Evolutionary conservation across 2,329 filamentous ascomycete genomes (phyloP).

Genomic region (Cladosporium colombiae): DNA sequence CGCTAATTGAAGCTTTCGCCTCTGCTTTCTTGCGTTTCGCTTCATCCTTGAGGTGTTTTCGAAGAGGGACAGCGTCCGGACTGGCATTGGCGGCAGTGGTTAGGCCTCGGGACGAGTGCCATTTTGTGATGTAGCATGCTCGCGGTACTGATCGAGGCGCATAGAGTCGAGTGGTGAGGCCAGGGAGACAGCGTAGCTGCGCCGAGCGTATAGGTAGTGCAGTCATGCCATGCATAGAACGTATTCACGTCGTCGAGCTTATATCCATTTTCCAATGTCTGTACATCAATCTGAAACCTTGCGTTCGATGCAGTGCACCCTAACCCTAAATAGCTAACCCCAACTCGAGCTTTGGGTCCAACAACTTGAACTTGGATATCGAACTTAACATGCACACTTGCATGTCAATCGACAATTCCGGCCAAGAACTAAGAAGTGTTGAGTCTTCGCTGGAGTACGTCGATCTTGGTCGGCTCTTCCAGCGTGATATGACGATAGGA

Average conservation of each 20-base stretch:
- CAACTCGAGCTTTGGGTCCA: background rate
- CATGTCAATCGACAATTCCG: too few relatives aligned
- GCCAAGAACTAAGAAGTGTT: too few relatives aligned
- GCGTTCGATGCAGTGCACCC: background rate
- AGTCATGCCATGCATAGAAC: slow-evolving; percentile 4
- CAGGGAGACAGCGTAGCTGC: slow-evolving; percentile 13
- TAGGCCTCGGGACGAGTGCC: slow-evolving; percentile 32
- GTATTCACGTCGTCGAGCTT: background rate
- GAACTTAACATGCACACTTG: too few relatives aligned
- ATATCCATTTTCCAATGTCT: background rate
- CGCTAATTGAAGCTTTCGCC: slow-evolving; percentile 23
- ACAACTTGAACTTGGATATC: too few relatives aligned
- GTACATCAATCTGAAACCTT: background rate
- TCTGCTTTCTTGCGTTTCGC: slow-evolving; percentile 37
- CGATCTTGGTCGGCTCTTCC: too few relatives aligned
- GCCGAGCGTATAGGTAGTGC: slow-evolving; percentile 6
- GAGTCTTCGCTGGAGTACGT: background rate
- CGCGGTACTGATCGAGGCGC: slow-evolving; percentile 22
- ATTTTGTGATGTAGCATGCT: slow-evolving; percentile 34
- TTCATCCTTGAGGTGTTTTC: slow-evolving; percentile 46
- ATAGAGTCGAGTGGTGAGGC: background rate
- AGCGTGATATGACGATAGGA: background rate
- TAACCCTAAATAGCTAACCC: background rate
- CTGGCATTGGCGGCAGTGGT: slow-evolving; percentile 22
- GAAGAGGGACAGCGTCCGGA: slow-evolving; percentile 37